These are phyloP conservation scores for Croton setiger DNA, from an alignment of 441 rosid genomes.

Conservation along the genomic window DNA sequence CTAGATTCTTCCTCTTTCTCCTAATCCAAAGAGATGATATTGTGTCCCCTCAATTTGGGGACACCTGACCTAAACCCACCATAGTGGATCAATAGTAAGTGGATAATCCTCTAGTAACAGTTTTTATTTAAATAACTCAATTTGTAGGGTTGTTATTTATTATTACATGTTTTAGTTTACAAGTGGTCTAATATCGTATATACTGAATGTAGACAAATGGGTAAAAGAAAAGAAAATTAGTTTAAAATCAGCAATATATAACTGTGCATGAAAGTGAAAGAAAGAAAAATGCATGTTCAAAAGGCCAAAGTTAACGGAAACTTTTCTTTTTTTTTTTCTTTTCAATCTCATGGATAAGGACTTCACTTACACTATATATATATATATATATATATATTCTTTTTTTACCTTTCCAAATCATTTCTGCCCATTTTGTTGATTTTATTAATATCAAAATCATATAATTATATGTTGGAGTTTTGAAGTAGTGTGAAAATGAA, in stretches of 20 bases:
- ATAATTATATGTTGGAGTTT: too few relatives aligned
- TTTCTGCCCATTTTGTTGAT: neutral
- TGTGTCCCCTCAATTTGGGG: conserved; percentile 29
- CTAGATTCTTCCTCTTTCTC: conserved; percentile 26
- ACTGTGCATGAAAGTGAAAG: conserved; percentile 22
- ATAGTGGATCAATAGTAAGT: neutral
- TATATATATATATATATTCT: too few relatives aligned
- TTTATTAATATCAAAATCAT: too few relatives aligned
- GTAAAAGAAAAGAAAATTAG: neutral
- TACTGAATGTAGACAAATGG: neutral
- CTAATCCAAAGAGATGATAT: neutral
- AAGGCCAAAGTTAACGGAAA: conserved; percentile 31
- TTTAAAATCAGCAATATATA: too few relatives aligned
- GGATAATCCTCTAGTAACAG: conserved; percentile 26
- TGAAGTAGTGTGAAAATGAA: neutral
- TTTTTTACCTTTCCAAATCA: neutral
- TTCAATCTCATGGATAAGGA: neutral
- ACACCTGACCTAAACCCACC: conserved; percentile 23
- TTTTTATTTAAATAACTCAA: neutral
- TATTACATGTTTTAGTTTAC: too few relatives aligned
- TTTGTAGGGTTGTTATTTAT: too few relatives aligned
- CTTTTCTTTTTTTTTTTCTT: conserved; percentile 7
- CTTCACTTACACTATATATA: conserved; percentile 6
- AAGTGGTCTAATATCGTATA: too few relatives aligned
- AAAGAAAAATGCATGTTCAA: conserved; percentile 25